Base-by-base conservation (phyloP, 768 basidiomycete genomes). In the Suillus discolor region DNA sequence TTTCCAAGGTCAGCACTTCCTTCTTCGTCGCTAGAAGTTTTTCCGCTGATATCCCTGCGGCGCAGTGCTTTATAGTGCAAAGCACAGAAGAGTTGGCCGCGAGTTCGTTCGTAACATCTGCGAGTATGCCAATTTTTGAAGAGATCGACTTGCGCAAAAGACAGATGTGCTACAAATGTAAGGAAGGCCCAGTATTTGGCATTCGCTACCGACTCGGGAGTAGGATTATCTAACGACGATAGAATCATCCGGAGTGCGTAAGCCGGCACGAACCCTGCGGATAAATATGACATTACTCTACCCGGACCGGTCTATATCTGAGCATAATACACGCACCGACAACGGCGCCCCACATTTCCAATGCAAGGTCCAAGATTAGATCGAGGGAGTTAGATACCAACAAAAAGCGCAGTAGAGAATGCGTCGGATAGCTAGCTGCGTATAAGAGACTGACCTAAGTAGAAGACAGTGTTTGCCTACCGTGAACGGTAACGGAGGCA, bases 31-130 rank as follows among this genome's bases (percentile, higher is more conserved):
- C 76, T 68, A 42, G 77, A 75, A 23, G 80, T 72, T 61, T 82
- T 80, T 16, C 86, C 85, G 67, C 81, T 82, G 62, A 88, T 74
- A 70, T 90, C 88, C 57, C 84, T 82, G 49, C 89, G 73, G 70
- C 81, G 87, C 59, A 91, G 74, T 0, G 89, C 84, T 73, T 91
- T 91, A 71, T 87, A 87, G 72, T 91, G 90, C 34, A 91, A 73
- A 20, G 84, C 81, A 69, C 89, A 90, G 69, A 91, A 90, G 1
- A 91, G 78, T 70, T 90, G 89, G 5, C 90, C 89, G 7, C 89
- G 81, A 36, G 89, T 90, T 13, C 89, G 81, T 71, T 91, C 89
- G 70, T 91, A 91, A 70, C 87, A 89, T 54, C 89, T 77, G 53
- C 89, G 81, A 1, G 85, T 87, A 70, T 89, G 85, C 89, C 88